Evolutionary conservation across 2,329 filamentous ascomycete genomes (phyloP).

Genomic region (Paraconiothyrium sp.): DNA sequence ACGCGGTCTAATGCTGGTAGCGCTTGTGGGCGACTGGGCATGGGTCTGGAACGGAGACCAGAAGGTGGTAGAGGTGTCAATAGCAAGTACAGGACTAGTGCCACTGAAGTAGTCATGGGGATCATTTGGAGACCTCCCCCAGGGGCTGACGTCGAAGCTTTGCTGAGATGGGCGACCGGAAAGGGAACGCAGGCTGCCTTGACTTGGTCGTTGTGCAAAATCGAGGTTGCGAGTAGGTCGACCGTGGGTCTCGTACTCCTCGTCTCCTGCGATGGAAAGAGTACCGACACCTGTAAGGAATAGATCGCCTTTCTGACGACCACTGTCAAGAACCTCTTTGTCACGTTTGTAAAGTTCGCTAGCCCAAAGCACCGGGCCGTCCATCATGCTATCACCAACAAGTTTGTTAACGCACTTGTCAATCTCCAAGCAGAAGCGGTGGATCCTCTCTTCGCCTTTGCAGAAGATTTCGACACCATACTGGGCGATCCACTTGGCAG

Average conservation of each 20-base stretch:
- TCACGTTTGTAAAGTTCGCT: constrained; percentile 88
- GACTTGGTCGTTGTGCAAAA: constrained; percentile 61
- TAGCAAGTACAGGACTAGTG: constrained; percentile 73
- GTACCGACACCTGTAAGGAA: constrained; percentile 58
- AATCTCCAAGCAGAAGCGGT: constrained; percentile 90
- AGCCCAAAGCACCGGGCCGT: constrained; percentile 90
- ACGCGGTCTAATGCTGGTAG: constrained; percentile 69
- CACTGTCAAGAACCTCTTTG: constrained; percentile 66
- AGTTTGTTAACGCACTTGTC: constrained; percentile 86
- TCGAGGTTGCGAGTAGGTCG: constrained; percentile 54
- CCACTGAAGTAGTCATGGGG: constrained; percentile 75
- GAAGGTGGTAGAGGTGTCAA: constrained; percentile 81
- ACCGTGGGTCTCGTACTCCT: constrained; percentile 54
- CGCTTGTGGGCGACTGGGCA: constrained; percentile 69
- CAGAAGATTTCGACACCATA: constrained; percentile 92
- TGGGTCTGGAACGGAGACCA: constrained; percentile 87
- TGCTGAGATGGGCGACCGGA: constrained; percentile 74
- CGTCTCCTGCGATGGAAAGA: constrained; percentile 59
- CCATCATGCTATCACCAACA: constrained; percentile 82
- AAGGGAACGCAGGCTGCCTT: constrained; percentile 66
- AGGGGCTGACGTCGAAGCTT: constrained; percentile 75
- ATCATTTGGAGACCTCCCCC: constrained; percentile 72
- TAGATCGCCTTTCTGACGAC: constrained; percentile 59
- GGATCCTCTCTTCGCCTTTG: constrained; percentile 91
- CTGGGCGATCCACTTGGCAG: constrained; percentile 81